Evolutionary conservation across 148 eudicot species (phyloP).

Genomic region (Vaccinium darrowii): DNA sequence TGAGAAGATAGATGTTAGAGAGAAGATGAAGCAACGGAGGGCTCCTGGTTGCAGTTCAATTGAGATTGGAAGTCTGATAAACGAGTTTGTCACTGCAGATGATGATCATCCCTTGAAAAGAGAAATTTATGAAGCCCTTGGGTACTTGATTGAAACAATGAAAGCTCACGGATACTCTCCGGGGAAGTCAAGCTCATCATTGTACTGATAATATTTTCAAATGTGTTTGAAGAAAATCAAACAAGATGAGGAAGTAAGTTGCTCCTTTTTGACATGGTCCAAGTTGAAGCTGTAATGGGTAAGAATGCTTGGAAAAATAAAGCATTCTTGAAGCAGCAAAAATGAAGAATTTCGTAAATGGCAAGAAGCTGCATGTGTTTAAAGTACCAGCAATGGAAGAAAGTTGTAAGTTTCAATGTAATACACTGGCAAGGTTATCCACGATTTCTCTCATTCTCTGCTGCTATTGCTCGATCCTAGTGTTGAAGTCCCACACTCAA

Average conservation of each 20-base stretch:
- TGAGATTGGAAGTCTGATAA: conserved; percentile 35
- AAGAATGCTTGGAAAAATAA: background rate
- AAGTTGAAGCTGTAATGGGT: background rate
- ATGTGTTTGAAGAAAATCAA: background rate
- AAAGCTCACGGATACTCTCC: background rate
- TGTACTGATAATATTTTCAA: background rate
- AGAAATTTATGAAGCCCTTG: conserved; percentile 16
- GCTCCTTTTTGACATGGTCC: background rate
- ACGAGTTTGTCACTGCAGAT: conserved; percentile 39
- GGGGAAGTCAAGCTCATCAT: background rate
- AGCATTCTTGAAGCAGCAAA: background rate
- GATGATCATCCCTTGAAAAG: conserved; percentile 21
- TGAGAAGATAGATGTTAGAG: conserved; percentile 40
- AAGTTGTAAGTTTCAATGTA: background rate
- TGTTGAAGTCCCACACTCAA: too few relatives aligned
- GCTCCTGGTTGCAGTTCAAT: conserved; percentile 46
- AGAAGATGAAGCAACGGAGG: conserved; percentile 25
- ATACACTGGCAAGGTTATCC: background rate
- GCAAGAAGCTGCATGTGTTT: background rate
- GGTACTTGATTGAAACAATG: conserved; percentile 6
- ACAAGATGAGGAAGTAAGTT: background rate
- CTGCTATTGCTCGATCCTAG: too few relatives aligned
- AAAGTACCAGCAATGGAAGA: background rate
- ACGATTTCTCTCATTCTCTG: too few relatives aligned
- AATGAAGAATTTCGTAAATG: background rate